Percentiles rank a stretch among this genome's conserved stretches.
phyloP scores from a whole-genome alignment of 768 basidiomycete species.

The Lactarius hengduanensis region DNA sequence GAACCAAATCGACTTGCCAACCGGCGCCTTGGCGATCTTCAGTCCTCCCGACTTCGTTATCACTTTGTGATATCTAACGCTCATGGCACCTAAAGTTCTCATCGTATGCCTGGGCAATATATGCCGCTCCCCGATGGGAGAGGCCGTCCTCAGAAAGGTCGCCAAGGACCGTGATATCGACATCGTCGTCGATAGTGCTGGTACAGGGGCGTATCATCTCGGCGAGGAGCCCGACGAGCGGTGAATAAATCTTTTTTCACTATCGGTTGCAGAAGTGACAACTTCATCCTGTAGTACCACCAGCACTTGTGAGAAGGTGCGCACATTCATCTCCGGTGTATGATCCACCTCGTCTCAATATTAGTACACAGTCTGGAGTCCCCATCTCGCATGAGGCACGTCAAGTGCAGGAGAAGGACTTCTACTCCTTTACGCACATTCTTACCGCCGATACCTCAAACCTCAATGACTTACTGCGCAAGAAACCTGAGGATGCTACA shows the following conservation, averaged over 20 bases:
- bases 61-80: neutral
- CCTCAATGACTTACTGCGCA: slow-evolving; percentile 55
- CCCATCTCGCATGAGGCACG: slow-evolving; percentile 69
- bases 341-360: neutral
- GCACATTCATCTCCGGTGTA: neutral
- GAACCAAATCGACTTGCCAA: neutral
- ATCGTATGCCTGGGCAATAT: slow-evolving; percentile 84
- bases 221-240: slow-evolving; percentile 83
- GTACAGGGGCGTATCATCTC: slow-evolving; percentile 80
- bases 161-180: slow-evolving; percentile 65
- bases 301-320: slow-evolving; percentile 67
- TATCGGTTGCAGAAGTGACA: neutral
- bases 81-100: slow-evolving; percentile 49
- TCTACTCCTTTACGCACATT: slow-evolving; percentile 75
- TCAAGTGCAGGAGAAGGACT: slow-evolving; percentile 65
- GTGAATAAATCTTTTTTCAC: slow-evolving; percentile 38
- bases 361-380: slow-evolving; percentile 54
- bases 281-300: slow-evolving; percentile 50
- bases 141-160: slow-evolving; percentile 75
- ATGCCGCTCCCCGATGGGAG: slow-evolving; percentile 90
- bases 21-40: neutral
- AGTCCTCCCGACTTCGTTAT: neutral
- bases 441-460: slow-evolving; percentile 83
- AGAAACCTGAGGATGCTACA: slow-evolving; percentile 48
- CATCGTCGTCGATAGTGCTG: slow-evolving; percentile 77